These are phyloP conservation scores for Boehmeria nivea DNA, from an alignment of 306 rosid species.

Conservation along the genomic window DNA sequence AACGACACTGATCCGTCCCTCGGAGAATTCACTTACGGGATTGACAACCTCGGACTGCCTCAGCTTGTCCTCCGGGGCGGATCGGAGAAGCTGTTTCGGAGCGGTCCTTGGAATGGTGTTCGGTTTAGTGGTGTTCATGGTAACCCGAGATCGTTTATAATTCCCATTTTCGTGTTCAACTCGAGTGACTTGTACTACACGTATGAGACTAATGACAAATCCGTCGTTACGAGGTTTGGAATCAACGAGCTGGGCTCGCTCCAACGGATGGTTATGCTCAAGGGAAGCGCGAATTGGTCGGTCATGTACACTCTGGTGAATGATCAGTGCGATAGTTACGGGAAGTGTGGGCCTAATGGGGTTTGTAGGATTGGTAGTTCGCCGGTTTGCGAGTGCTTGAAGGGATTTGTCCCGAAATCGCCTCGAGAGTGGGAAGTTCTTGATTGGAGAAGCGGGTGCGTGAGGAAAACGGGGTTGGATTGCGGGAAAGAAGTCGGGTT, in stretches of 20 bases:
- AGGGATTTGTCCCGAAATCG: conserved; percentile 38
- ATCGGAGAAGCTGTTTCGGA: neutral
- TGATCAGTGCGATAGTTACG: conserved; percentile 13
- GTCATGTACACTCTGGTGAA: neutral
- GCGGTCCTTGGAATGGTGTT: conserved; percentile 16
- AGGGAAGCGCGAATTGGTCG: neutral
- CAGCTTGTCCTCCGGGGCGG: neutral
- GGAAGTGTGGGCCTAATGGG: conserved; percentile 13
- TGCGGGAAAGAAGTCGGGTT: conserved; percentile 31
- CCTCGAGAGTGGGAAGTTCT: conserved; percentile 10
- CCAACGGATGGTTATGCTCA: neutral
- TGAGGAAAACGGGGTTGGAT: conserved; percentile 17
- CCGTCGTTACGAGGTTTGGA: neutral
- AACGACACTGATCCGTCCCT: conserved; percentile 7
- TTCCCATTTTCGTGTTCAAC: neutral
- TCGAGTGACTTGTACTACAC: neutral
- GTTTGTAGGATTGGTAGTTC: neutral
- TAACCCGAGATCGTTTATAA: neutral
- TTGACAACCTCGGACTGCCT: conserved; percentile 7
- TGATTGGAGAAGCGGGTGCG: conserved; percentile 38
- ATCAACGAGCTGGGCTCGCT: neutral
- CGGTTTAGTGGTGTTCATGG: conserved; percentile 5
- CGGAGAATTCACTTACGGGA: conserved; percentile 1
- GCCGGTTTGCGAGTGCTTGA: conserved; percentile 42
- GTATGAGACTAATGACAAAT: neutral